Percentiles rank a stretch among this genome's conserved stretches.
These are phyloP conservation scores for Hippophae rhamnoides DNA, from an alignment of 306 rosid genomes.

Conservation along the genomic window DNA sequence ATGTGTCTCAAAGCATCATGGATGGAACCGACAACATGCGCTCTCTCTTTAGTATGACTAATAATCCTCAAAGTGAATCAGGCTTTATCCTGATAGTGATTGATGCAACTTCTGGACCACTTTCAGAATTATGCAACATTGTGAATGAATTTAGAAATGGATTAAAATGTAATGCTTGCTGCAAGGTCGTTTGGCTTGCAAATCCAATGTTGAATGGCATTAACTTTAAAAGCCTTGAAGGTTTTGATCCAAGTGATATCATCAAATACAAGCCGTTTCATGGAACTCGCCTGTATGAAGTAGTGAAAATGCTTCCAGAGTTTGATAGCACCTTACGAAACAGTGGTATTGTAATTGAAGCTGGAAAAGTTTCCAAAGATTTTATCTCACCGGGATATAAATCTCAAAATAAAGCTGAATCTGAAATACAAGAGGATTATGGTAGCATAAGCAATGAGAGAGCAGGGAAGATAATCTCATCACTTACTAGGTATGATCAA, in stretches of 20 bases:
- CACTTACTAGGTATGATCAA: background rate
- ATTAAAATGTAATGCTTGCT: constrained; percentile 18
- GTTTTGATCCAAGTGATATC: constrained; percentile 30
- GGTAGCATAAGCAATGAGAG: background rate
- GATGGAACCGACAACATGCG: constrained; percentile 18
- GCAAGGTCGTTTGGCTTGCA: constrained; percentile 72
- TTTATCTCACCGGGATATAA: background rate
- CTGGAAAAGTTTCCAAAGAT: background rate
- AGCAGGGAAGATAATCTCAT: background rate
- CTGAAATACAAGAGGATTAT: background rate
- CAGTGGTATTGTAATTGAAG: background rate
- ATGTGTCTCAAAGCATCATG: constrained; percentile 8
- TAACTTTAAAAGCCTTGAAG: constrained; percentile 1
- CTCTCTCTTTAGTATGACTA: constrained; percentile 22
- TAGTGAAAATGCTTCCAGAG: constrained; percentile 61
- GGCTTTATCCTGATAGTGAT: constrained; percentile 27
- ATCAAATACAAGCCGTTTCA: constrained; percentile 56
- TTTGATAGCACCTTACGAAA: constrained; percentile 34
- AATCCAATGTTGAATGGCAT: constrained; percentile 22
- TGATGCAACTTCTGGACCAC: constrained; percentile 24
- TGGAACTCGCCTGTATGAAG: constrained; percentile 46
- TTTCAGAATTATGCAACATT: constrained; percentile 12
- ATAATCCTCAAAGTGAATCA: constrained; percentile 8
- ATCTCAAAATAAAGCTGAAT: background rate
- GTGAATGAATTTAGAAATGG: constrained; percentile 25